Percentiles rank a stretch among this genome's conserved stretches.
Conservation (phyloP, 1,139 yeast species). For the Protomyces gravidus region DNA sequence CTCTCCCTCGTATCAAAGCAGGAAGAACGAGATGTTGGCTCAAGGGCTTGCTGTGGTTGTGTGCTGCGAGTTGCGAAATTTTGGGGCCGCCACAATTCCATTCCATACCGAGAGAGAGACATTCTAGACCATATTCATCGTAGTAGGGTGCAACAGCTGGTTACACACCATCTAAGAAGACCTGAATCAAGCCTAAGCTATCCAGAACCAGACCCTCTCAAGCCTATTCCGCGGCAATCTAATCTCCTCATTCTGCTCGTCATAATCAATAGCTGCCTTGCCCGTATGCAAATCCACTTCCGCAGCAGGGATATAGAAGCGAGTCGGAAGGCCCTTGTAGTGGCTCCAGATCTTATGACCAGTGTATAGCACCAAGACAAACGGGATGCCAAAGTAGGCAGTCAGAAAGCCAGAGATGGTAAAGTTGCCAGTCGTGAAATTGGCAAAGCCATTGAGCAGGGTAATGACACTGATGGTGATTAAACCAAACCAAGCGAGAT, state of each 20-base stretch:
- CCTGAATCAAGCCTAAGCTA: conserved; percentile 17
- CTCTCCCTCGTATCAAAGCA: too few relatives aligned
- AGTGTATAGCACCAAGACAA: conserved; percentile 48
- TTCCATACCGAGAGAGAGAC: too few relatives aligned
- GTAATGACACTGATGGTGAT: conserved; percentile 57
- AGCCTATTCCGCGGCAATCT: conserved; percentile 13
- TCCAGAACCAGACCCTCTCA: conserved; percentile 24
- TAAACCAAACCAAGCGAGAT: conserved; percentile 45
- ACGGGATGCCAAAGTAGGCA: conserved; percentile 53
- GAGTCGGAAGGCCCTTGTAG: not conserved
- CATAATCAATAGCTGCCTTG: conserved; percentile 25
- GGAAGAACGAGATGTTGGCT: too few relatives aligned
- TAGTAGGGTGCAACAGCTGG: too few relatives aligned
- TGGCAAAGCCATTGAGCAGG: conserved; percentile 61
- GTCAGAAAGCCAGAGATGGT: conserved; percentile 54
- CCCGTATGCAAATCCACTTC: conserved; percentile 27
- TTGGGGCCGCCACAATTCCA: too few relatives aligned
- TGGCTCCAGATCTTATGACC: conserved; percentile 47
- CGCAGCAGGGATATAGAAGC: conserved; percentile 2
- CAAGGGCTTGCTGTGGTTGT: too few relatives aligned
- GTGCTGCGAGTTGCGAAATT: too few relatives aligned
- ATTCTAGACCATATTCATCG: too few relatives aligned
- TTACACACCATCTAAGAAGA: too few relatives aligned
- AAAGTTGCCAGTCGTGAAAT: conserved; percentile 58
- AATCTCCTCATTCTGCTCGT: conserved; percentile 16